Evolutionary conservation across 805 yeast genomes (phyloP).

Genomic region (Yarrowia sp.): DNA sequence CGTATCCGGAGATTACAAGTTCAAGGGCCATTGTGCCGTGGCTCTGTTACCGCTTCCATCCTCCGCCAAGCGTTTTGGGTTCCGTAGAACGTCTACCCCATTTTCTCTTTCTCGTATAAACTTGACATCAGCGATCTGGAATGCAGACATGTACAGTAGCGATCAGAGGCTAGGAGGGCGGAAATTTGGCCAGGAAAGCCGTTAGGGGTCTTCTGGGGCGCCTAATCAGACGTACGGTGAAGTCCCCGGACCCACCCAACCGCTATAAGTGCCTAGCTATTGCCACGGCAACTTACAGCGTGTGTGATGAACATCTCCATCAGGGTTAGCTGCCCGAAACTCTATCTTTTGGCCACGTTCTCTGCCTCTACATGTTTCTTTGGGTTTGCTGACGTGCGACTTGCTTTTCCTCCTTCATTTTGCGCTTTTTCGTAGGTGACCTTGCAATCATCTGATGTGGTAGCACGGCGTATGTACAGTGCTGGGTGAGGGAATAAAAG

Average conservation of each 20-base stretch:
- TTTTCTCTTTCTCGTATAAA: slow-evolving; percentile 2
- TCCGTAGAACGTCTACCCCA: slow-evolving; percentile 1
- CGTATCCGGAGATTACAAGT: slow-evolving; percentile 16
- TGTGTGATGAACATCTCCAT: background rate
- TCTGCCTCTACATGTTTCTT: background rate
- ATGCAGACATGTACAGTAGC: slow-evolving; percentile 2
- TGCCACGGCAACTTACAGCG: too few relatives aligned
- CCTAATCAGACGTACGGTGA: too few relatives aligned
- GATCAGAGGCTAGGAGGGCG: background rate
- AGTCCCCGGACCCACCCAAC: too few relatives aligned
- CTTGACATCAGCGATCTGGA: slow-evolving; percentile 9
- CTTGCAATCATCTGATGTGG: too few relatives aligned
- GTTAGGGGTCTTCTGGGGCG: too few relatives aligned
- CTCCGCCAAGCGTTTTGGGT: background rate
- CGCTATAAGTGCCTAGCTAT: too few relatives aligned
- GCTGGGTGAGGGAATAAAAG: too few relatives aligned
- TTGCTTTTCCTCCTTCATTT: background rate
- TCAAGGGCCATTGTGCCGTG: slow-evolving; percentile 31
- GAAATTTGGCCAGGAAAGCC: background rate
- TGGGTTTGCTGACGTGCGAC: background rate
- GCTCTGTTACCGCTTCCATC: slow-evolving; percentile 1
- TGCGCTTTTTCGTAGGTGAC: background rate
- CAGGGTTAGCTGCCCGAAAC: slow-evolving; percentile 37
- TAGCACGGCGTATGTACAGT: too few relatives aligned
- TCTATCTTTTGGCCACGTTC: slow-evolving; percentile 20